Percentiles rank a stretch among this genome's conserved stretches.
These are phyloP conservation scores for Colletotrichum sp. DNA, from an alignment of 2,329 filamentous ascomycete species.

Conservation along the genomic window DNA sequence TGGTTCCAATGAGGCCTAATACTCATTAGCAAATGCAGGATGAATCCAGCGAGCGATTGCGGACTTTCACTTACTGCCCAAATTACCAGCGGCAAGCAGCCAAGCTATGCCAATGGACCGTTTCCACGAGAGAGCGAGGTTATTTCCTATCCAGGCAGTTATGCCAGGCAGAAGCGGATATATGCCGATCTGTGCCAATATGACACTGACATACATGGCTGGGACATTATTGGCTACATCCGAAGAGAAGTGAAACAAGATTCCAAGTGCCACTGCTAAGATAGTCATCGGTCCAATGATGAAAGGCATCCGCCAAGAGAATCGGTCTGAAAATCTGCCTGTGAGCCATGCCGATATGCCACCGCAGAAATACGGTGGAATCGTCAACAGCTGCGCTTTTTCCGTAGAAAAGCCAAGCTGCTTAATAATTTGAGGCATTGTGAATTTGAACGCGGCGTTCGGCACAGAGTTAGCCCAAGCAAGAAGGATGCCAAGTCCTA, in stretches of 20 bases:
- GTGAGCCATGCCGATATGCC: constrained; percentile 30
- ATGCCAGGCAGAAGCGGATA: constrained; percentile 35
- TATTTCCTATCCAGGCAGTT: constrained; percentile 28
- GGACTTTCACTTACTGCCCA: neutral
- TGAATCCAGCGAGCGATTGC: neutral
- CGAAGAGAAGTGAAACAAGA: constrained; percentile 37
- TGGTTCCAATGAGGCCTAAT: constrained; percentile 41
- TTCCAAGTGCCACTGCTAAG: constrained; percentile 33
- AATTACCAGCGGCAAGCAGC: constrained; percentile 23
- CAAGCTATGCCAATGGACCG: constrained; percentile 27
- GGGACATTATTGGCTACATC: constrained; percentile 40
- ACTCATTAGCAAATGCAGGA: neutral
- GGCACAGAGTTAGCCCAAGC: constrained; percentile 43
- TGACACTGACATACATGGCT: constrained; percentile 11
- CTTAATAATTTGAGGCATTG: constrained; percentile 40
- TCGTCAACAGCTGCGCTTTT: constrained; percentile 32
- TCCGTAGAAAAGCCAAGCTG: constrained; percentile 41
- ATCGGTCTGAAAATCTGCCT: constrained; percentile 36
- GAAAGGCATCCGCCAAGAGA: constrained; percentile 42
- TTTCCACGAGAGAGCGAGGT: constrained; percentile 27
- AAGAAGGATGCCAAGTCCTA: constrained; percentile 40
- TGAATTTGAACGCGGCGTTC: constrained; percentile 34
- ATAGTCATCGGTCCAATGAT: constrained; percentile 34
- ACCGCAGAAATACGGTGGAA: constrained; percentile 39
- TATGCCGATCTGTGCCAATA: constrained; percentile 23